phyloP scores from a whole-genome alignment of 805 yeast genomes.

The Monosporozyma aquatica region DNA sequence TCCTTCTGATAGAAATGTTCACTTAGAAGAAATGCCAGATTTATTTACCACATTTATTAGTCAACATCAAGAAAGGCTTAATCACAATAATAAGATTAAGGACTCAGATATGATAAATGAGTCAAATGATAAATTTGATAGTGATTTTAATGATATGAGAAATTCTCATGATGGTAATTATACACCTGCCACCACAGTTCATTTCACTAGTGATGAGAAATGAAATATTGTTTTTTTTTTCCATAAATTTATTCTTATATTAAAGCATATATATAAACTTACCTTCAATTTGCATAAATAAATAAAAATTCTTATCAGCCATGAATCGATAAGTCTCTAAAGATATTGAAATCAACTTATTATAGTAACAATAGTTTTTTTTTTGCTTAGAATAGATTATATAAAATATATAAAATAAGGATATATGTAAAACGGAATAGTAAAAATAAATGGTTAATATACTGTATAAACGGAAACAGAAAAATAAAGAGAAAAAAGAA shows the following conservation, averaged over 20 bases:
- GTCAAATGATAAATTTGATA: conserved; percentile 4
- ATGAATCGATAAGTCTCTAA: no score
- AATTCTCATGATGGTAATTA: conserved; percentile 7
- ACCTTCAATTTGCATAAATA: background rate
- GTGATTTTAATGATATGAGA: conserved; percentile 9
- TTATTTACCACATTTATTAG: conserved; percentile 19
- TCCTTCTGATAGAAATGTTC: conserved; percentile 7
- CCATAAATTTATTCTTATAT: background rate
- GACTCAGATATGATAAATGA: background rate
- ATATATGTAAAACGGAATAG: background rate
- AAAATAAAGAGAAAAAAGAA: background rate
- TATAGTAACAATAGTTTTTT: background rate
- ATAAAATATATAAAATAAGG: background rate
- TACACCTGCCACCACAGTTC: conserved; percentile 24
- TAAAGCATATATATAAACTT: background rate
- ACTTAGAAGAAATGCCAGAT: conserved; percentile 13
- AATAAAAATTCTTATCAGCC: no score
- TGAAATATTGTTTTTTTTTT: background rate
- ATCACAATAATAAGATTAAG: background rate
- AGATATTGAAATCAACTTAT: no score
- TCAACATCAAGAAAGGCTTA: conserved; percentile 7
- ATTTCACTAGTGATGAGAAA: conserved; percentile 8
- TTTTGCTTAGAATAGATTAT: background rate
- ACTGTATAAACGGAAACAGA: background rate
- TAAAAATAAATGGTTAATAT: background rate